Evolutionary conservation across 176 grass and related monocot genomes (phyloP), one percentile per base, ranked within the genome.

Genomic region (Oryza rufipogon): DNA sequence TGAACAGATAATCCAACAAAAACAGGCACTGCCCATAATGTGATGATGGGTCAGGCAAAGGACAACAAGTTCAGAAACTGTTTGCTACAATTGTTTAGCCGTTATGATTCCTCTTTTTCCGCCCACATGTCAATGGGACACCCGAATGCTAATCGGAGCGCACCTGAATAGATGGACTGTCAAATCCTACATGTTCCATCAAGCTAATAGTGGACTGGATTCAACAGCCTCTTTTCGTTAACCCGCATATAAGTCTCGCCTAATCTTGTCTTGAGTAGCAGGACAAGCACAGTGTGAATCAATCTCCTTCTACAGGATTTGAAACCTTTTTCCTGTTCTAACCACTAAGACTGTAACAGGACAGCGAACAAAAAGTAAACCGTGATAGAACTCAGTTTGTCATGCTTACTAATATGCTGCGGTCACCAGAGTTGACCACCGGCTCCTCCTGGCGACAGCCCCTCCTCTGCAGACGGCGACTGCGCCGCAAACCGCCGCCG

Each of bases 371-470:
- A 33, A 36, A 25, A 66, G 8, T 6, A 33, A 36, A 9, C 13
- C 1, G 7, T 3, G 32, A 76, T 25, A 20, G 20, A 22, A 61
- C 26, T 77, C 65, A 44, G 81, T 10, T 20, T 66, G 41, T 7
- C 25, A 28, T 5, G 4, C 73, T 58, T 90, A 90, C 88, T 86
- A 36, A 78, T 86, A 73, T 47, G 83, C 56, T 20, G 42, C 42
- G 67, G 88, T 20, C 79, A 86, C 66, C 44, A 58, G 56, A 34
- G 83, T 58, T 12, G 73, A 77, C 7, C 74, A 34, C 17, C 13
- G 23, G 1, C 23, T 45, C 73, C 82, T 79, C 48, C 71, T 34
- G 5, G 73, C 23, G 30, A 23, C 78, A 58, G 45, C 9, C 32
- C 65, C 73, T 56, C 22, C 45, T 46, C 9, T 13, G 44, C 44